phyloP scores from a whole-genome alignment of 176 grass and related monocot genomes.

The Hordeum marinum region DNA sequence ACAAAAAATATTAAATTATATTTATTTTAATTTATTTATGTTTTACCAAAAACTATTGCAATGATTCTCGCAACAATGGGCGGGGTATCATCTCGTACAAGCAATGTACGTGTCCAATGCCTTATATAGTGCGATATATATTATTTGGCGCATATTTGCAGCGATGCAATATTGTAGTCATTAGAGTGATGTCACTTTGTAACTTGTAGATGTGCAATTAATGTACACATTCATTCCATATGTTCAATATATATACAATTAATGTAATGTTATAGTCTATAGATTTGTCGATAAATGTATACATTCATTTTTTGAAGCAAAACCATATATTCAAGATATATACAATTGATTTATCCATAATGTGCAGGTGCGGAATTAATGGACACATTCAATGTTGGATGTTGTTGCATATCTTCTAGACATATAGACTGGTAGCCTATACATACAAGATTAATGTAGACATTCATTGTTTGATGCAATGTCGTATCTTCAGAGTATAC shows the following conservation, averaged over 20 bases:
- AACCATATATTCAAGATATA: neutral
- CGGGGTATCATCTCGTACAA: too few species aligned
- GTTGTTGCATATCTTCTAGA: neutral
- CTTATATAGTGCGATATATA: too few species aligned
- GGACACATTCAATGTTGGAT: neutral
- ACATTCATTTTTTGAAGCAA: neutral
- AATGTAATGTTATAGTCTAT: too few species aligned
- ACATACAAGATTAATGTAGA: neutral
- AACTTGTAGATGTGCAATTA: neutral
- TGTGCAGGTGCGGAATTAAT: neutral
- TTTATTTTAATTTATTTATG: too few species aligned
- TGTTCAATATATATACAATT: neutral
- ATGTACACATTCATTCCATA: neutral
- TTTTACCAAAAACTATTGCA: too few species aligned
- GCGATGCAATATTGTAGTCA: too few species aligned
- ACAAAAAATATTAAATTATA: too few species aligned
- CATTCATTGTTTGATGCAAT: neutral
- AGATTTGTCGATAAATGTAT: neutral
- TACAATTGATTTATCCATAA: neutral
- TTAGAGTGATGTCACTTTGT: too few species aligned
- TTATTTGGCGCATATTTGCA: too few species aligned
- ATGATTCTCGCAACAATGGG: too few species aligned
- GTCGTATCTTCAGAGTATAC: neutral
- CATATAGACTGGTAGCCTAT: neutral
- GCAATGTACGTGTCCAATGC: too few species aligned